A percentile compares a stretch with the other conserved stretches of the same genome.
Evolutionary conservation across 1,284 basidiomycete genomes (phyloP).

Genomic region (Singerocomus inundabilis): DNA sequence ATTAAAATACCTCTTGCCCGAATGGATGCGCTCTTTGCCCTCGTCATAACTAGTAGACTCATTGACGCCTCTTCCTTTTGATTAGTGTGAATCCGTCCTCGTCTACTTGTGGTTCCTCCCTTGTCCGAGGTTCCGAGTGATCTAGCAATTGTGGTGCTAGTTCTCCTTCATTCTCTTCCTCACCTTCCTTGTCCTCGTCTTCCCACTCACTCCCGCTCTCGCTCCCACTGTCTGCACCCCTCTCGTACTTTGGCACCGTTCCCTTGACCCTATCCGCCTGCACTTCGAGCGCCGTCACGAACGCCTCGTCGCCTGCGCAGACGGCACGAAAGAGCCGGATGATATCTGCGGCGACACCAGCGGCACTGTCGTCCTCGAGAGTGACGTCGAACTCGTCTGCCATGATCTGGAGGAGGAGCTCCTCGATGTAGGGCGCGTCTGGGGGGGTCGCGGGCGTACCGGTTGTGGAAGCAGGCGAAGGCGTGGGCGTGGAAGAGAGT

Average conservation of each 20-base stretch:
- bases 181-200: conserved; percentile 8
- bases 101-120: conserved; percentile 70
- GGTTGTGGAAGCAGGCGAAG: no score
- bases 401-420: conserved; percentile 76
- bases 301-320: conserved; percentile 39
- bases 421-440: conserved; percentile 75
- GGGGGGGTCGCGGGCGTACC: conserved; percentile 29
- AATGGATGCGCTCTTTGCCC: conserved; percentile 2
- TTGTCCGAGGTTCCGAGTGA: conserved; percentile 20
- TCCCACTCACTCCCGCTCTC: conserved; percentile 43
- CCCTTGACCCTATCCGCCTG: conserved; percentile 61
- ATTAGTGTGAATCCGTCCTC: conserved; percentile 88
- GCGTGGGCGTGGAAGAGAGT: no score
- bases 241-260: conserved; percentile 53
- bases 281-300: conserved; percentile 56
- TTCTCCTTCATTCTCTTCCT: conserved; percentile 10
- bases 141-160: conserved; percentile 21
- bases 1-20: conserved; percentile 28
- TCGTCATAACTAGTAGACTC: conserved; percentile 11
- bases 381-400: conserved; percentile 81
- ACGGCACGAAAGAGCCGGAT: conserved; percentile 63
- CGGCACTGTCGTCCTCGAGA: conserved; percentile 80
- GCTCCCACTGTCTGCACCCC: conserved; percentile 39
- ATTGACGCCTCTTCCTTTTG: conserved; percentile 52
- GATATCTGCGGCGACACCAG: conserved; percentile 68